phyloP scores from a whole-genome alignment of 148 eudicot genomes.

The Camellia granthamiana region DNA sequence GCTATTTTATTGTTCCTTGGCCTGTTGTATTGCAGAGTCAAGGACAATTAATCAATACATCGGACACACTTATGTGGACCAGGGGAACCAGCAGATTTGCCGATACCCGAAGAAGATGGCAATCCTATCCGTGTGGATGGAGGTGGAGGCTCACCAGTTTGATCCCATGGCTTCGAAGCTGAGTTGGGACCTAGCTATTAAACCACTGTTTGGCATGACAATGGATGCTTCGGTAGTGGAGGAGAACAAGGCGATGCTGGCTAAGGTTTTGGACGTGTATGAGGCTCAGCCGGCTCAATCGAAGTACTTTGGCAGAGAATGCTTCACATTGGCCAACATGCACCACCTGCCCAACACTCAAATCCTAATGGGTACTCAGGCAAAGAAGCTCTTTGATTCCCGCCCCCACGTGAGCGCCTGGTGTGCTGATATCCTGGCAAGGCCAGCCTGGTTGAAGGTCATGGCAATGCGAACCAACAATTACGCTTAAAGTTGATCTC shows the following conservation, averaged over 20 bases:
- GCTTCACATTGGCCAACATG: slow-evolving; percentile 29
- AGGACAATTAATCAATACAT: slow-evolving; percentile 38
- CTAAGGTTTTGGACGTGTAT: slow-evolving; percentile 30
- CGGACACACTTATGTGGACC: slow-evolving; percentile 17
- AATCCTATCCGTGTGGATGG: slow-evolving; percentile 24
- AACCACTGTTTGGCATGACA: slow-evolving; percentile 2
- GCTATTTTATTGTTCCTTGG: not conserved
- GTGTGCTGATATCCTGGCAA: slow-evolving; percentile 26
- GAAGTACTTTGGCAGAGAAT: slow-evolving; percentile 33
- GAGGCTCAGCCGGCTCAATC: slow-evolving; percentile 27
- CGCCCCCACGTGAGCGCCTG: slow-evolving; percentile 31
- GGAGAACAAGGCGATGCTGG: slow-evolving; percentile 25
- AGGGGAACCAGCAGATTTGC: slow-evolving; percentile 23
- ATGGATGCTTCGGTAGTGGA: not conserved
- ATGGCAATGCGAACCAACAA: slow-evolving; percentile 5
- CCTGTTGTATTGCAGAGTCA: slow-evolving; percentile 24
- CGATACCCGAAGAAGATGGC: slow-evolving; percentile 29
- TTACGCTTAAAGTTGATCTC: not conserved
- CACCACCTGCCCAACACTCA: slow-evolving; percentile 28
- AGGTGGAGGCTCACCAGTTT: slow-evolving; percentile 32
- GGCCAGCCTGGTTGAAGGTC: slow-evolving; percentile 36
- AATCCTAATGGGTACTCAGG: slow-evolving; percentile 20
- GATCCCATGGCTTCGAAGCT: slow-evolving; percentile 23
- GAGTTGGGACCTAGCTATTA: slow-evolving; percentile 19
- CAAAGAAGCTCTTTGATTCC: slow-evolving; percentile 22